These are phyloP conservation scores for Akanthomyces muscarius DNA, from an alignment of 2,329 filamentous ascomycete species.

Conservation along the genomic window DNA sequence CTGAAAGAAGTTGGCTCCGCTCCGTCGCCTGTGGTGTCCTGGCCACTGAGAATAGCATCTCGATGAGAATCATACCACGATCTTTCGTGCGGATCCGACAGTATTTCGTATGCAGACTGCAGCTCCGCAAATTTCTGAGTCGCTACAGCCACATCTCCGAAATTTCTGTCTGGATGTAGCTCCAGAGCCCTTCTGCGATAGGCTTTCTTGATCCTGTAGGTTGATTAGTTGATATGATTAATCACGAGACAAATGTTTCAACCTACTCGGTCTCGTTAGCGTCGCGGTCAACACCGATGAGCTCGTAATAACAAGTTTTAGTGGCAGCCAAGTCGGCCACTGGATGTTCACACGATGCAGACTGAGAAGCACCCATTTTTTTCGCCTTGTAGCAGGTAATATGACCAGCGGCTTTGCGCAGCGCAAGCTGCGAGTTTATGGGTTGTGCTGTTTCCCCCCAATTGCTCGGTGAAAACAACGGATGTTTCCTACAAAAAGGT, in stretches of 20 bases:
- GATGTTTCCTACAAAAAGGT: neutral
- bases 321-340: conserved; percentile 33
- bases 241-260: neutral
- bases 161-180: conserved; percentile 91
- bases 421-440: neutral
- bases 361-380: conserved; percentile 55
- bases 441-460: neutral
- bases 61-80: conserved; percentile 98
- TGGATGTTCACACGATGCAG: conserved; percentile 36
- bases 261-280: conserved; percentile 78
- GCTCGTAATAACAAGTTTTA: conserved; percentile 81
- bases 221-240: neutral
- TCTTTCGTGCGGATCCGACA: conserved; percentile 91
- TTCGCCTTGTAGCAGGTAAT: neutral
- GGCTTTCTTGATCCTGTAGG: conserved; percentile 77
- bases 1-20: conserved; percentile 57
- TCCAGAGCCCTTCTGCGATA: conserved; percentile 89
- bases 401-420: neutral
- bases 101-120: conserved; percentile 90
- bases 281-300: conserved; percentile 67
- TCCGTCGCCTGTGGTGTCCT: conserved; percentile 43
- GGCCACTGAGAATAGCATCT: conserved; percentile 72
- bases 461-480: neutral
- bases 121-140: conserved; percentile 87
- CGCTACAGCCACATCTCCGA: conserved; percentile 75